Conservation (phyloP, 306 rosid genomes). For the Gleditsia sinensis region DNA sequence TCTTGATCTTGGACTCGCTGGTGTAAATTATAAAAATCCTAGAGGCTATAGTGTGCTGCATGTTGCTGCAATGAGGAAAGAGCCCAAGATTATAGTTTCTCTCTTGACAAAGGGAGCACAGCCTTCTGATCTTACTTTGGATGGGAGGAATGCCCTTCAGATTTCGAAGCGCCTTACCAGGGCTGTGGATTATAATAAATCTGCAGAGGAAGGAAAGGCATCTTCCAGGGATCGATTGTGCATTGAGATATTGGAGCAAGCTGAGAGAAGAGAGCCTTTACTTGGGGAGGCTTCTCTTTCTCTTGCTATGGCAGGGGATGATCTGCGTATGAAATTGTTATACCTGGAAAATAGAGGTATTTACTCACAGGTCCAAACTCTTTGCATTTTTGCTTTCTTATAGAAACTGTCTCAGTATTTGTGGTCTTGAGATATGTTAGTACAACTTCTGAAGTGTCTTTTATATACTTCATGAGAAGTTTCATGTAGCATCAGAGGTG, state of each 20-base stretch:
- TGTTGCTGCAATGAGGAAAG: slow-evolving; percentile 58
- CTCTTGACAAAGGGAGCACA: slow-evolving; percentile 68
- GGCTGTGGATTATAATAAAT: slow-evolving; percentile 48
- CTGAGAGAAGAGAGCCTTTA: slow-evolving; percentile 68
- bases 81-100: slow-evolving; percentile 68
- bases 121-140: slow-evolving; percentile 63
- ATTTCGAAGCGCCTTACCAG: slow-evolving; percentile 56
- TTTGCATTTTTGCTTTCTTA: not conserved
- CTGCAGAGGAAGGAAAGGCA: slow-evolving; percentile 51
- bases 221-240: slow-evolving; percentile 53
- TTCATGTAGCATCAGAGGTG: not conserved
- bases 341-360: slow-evolving; percentile 81
- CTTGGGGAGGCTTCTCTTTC: slow-evolving; percentile 72
- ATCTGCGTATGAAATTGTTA: slow-evolving; percentile 61
- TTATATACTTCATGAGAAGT: not conserved
- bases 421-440: not conserved
- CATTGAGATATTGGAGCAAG: slow-evolving; percentile 77
- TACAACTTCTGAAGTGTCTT: not conserved
- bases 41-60: slow-evolving; percentile 68
- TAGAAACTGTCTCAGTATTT: not conserved
- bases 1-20: slow-evolving; percentile 70
- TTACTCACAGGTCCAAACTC: not conserved
- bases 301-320: slow-evolving; percentile 75
- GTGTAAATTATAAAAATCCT: slow-evolving; percentile 52
- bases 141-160: slow-evolving; percentile 73